A percentile compares a stretch with the other conserved stretches of the same genome.
These are phyloP conservation scores for Calocybe indica DNA, from an alignment of 768 basidiomycete species.

Conservation along the genomic window DNA sequence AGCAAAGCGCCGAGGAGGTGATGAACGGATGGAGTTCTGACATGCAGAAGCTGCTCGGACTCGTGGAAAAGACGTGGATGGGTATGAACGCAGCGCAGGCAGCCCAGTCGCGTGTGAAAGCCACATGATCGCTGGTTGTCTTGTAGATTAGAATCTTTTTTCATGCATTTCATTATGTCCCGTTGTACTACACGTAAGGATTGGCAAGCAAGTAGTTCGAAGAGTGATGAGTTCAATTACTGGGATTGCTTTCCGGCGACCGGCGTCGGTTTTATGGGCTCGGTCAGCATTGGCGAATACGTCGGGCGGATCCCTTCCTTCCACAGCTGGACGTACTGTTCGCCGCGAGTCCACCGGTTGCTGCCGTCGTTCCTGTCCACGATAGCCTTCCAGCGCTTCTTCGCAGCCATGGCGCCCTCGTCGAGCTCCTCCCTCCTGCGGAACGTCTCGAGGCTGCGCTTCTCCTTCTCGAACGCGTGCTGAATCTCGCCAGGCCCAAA, in stretches of 20 bases:
- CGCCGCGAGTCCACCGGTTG: constrained; percentile 64
- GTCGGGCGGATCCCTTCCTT: constrained; percentile 62
- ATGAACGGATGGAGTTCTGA: constrained; percentile 99
- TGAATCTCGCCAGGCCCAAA: constrained; percentile 60
- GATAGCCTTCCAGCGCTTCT: constrained; percentile 76
- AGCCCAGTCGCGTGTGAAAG: constrained; percentile 58
- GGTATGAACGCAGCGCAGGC: constrained; percentile 88
- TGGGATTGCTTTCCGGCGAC: too few species aligned
- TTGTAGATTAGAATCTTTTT: constrained; percentile 4
- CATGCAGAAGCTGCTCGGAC: constrained; percentile 83
- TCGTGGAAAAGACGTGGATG: constrained; percentile 99
- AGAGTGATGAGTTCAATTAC: too few species aligned
- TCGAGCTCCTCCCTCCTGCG: constrained; percentile 49
- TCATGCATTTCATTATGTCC: constrained; percentile 15
- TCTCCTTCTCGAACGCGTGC: constrained; percentile 55
- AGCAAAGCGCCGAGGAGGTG: constrained; percentile 82
- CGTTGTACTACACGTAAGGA: not conserved
- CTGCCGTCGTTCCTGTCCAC: constrained; percentile 38
- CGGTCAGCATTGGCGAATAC: constrained; percentile 53
- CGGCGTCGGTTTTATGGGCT: constrained; percentile 17
- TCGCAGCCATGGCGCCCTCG: constrained; percentile 53
- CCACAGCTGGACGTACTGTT: constrained; percentile 69
- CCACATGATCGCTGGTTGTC: constrained; percentile 18
- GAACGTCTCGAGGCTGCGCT: constrained; percentile 55
- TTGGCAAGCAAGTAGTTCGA: not conserved